Conservation (phyloP, 2,329 filamentous ascomycete species). For the Fusarium sp. region DNA sequence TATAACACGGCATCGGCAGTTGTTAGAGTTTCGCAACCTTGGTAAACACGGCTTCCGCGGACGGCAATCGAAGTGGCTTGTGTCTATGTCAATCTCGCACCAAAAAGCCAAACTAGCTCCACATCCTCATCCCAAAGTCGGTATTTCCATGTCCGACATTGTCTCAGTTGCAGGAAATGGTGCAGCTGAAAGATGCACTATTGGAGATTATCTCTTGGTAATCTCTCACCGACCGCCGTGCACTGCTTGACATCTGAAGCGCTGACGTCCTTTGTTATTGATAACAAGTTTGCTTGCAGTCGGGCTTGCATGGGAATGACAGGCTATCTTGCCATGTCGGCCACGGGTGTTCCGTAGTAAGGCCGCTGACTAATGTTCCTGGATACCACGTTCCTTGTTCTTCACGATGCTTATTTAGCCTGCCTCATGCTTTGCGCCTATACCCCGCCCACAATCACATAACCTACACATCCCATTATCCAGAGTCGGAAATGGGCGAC, state of each 20-base stretch:
- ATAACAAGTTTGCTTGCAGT: too few species aligned
- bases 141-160: not conserved
- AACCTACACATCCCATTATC: fast-evolving
- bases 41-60: not conserved
- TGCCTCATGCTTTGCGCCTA: not conserved
- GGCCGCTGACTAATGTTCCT: not conserved
- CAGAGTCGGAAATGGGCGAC: not conserved
- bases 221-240: not conserved
- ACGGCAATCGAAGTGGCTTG: not conserved
- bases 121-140: not conserved
- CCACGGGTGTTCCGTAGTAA: not conserved
- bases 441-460: not conserved
- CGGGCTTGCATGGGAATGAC: not conserved
- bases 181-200: not conserved
- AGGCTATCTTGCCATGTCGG: too few species aligned
- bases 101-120: not conserved
- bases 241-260: not conserved
- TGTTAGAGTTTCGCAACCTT: not conserved
- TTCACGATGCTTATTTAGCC: not conserved
- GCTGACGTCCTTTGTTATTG: fast-evolving
- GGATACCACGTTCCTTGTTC: not conserved
- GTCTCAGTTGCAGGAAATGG: not conserved
- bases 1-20: not conserved
- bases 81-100: not conserved
- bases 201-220: not conserved